Conservation (phyloP, 495 filamentous ascomycete genomes). For the Annulohypoxylon maeteangense region DNA sequence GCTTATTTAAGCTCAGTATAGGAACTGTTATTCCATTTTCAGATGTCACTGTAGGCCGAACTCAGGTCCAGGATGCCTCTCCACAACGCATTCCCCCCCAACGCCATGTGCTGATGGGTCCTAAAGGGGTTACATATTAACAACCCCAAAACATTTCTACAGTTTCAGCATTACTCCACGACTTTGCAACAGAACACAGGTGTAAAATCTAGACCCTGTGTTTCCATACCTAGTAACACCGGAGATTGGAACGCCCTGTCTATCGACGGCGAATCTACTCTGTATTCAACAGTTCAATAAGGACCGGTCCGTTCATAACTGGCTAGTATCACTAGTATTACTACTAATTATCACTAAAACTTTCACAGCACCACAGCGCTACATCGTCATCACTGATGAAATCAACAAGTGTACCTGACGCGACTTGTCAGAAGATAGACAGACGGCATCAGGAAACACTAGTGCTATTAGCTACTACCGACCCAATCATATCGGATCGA, state of each 20-base stretch:
- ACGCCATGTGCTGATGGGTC: constrained; percentile 14
- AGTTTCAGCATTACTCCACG: constrained; percentile 33
- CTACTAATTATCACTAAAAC: background rate
- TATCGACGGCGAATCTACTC: background rate
- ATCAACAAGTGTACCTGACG: constrained; percentile 12
- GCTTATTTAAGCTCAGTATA: background rate
- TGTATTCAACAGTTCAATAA: background rate
- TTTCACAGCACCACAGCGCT: background rate
- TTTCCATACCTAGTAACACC: background rate
- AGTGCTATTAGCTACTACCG: background rate
- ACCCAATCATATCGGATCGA: constrained; percentile 21
- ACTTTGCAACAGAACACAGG: constrained; percentile 26
- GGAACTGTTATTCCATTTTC: background rate
- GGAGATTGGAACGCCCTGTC: constrained; percentile 2
- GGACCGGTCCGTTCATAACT: background rate
- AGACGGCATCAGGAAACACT: constrained; percentile 12
- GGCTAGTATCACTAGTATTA: background rate
- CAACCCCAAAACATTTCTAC: constrained; percentile 19
- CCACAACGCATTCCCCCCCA: constrained; percentile 16
- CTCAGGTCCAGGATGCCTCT: constrained; percentile 6
- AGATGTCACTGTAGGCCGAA: background rate
- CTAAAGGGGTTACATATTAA: constrained; percentile 26
- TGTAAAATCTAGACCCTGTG: constrained; percentile 10
- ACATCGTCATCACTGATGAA: constrained; percentile 11
- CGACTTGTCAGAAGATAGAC: constrained; percentile 12